Evolutionary conservation across 2,329 filamentous ascomycete genomes (phyloP), one percentile per base, ranked within the genome.

Genomic region (Zasmidium cellare): DNA sequence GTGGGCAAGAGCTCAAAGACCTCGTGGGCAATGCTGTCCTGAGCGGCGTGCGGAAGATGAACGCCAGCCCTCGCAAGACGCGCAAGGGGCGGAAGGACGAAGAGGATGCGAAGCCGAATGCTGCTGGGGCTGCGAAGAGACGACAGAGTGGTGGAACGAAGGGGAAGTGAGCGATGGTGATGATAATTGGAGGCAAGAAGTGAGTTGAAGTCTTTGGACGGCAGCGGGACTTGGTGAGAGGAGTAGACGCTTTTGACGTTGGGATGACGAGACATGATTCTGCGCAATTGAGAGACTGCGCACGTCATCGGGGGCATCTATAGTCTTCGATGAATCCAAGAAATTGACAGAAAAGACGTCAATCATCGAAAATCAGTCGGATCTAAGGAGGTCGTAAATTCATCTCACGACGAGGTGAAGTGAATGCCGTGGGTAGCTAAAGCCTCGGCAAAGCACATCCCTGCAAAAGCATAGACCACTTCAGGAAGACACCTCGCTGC

Each of bases 51-150:
- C 7, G 7, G 3, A 45, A 44, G 20, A 52, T 44, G 35, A 23
- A 44, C 11, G 20, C 38, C 51, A 71, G 49, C 45, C 56, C 61
- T 22, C 54, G 58, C 20, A 53, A 63, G 56, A 63, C 61, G 11
- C 51, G 61, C 31, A 52, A 31, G 16, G 59, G 59, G 51, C 46
- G 53, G 22, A 59, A 56, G 28, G 49, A 46, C 12, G 49, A 55
- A 23, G 45, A 53, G 31, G 52, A 55, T n/a, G 45, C 28, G 11
- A 49, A 22, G 51, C 61, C 61, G 11, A 56, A 59, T 51, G 56
- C 53, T 11, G 46, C 46, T 24, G 52, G 47, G 14, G 58, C 61
- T 11, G 61, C 59, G 38, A 61, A 63, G 61, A 55, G 46, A 51
- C 46, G 61, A 16, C 61, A 61, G 46, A 51, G 22, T n/a, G 48